Evolutionary conservation across 148 eudicot species (phyloP), one percentile per base, ranked within the genome.

Genomic region (Polygonum maritimum): DNA sequence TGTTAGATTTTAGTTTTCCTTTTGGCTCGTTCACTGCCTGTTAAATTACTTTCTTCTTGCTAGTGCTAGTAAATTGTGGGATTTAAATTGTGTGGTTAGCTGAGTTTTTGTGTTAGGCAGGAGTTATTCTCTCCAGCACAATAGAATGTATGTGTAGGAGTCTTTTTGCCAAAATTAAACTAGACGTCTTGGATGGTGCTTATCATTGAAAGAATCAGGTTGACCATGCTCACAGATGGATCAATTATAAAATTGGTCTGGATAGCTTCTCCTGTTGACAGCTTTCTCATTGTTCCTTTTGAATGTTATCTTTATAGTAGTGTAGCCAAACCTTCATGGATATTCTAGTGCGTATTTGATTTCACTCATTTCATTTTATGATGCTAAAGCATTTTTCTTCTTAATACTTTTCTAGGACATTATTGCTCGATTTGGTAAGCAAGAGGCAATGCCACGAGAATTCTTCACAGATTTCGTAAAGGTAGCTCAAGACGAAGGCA

Each of bases 401-500:
- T 62, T 26, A 3, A 60, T 67, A 36, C 10, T 60, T 67, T 19
- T 71, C 14, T 63, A 95, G 98, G 98, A 95, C 85, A 95, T 95
- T 76, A 95, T 95, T 78, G 97, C 94, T 78, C 96, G 98, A 58
- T 95, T 95, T 76, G 98, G 97, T 44, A 82, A 86, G 83, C 92
- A 89, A 86, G 90, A 88, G 84, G 79, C 76, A 36, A 90, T 94
- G 98, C 98, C 98, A 8, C 82, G 83, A 55, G 93, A 94, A 62
- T 94, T 94, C 81, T 92, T 94, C 86, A 92, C 92, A 2, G 96
- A 95, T 82, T 95, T 95, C 80, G 98, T 92, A 44, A 94, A 85
- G 85, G 96, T 94, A 78, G 98, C 98, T 22, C 98, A 92, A 83
- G 98, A 94, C 83, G 98, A 94, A 83, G 98, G 98, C 48, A 85